These are phyloP conservation scores for Pichia inconspicua DNA, from an alignment of 1,139 yeast species.

Conservation along the genomic window DNA sequence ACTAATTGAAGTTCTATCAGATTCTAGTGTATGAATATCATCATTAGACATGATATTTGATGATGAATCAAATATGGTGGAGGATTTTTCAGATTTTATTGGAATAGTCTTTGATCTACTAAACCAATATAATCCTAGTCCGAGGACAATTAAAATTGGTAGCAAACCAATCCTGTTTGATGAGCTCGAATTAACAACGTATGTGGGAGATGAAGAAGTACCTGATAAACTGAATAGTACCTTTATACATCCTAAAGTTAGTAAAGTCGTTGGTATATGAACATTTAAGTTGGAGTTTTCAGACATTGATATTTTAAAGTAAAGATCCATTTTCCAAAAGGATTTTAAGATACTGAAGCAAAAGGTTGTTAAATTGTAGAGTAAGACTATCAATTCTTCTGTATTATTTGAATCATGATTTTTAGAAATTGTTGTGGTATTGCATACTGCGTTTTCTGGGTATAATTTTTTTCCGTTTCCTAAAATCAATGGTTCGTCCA, in stretches of 20 bases:
- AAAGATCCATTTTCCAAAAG: constrained; percentile 23
- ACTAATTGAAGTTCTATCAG: not conserved
- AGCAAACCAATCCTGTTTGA: not conserved
- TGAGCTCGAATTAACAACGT: not conserved
- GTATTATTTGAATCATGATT: not conserved
- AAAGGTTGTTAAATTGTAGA: constrained; percentile 5
- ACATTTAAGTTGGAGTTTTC: constrained; percentile 17
- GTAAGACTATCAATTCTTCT: constrained; percentile 8
- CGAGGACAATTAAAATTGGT: not conserved
- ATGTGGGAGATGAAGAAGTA: constrained; percentile 1
- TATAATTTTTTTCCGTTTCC: constrained; percentile 14
- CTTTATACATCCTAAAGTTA: constrained; percentile 8
- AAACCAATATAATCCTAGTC: constrained; percentile 2
- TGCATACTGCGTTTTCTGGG: constrained; percentile 2
- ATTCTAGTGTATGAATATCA: not conserved
- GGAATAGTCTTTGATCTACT: not conserved
- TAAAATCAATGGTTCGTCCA: constrained; percentile 23
- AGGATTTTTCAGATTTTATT: not conserved
- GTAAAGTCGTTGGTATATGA: constrained; percentile 23
- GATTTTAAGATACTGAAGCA: constrained; percentile 5
- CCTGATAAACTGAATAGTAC: not conserved
- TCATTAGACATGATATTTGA: not conserved
- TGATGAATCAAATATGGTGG: too few species aligned
- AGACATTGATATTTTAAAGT: constrained; percentile 19
- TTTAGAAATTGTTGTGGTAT: not conserved